These are phyloP conservation scores for Tritrichomonas foetus DNA, from an alignment of 208 protist species.

Conservation along the genomic window DNA sequence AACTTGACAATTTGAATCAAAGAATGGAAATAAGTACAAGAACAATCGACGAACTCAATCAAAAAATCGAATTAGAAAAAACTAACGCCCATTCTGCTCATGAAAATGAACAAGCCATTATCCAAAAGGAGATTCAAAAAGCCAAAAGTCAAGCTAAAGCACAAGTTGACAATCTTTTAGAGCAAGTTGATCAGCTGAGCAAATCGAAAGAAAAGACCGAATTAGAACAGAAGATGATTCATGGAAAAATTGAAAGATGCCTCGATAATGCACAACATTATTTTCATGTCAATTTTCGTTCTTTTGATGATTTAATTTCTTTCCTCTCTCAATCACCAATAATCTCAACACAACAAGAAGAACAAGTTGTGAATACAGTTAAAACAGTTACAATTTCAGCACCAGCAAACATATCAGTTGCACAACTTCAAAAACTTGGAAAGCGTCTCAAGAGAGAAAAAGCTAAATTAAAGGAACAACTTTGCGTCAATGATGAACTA, in stretches of 20 bases:
- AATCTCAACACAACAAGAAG: neutral
- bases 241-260: neutral
- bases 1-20: neutral
- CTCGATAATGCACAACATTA: neutral
- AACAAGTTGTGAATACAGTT: too few relatives aligned
- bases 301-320: neutral
- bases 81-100: too few relatives aligned
- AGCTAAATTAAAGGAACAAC: too few relatives aligned
- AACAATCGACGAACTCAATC: neutral
- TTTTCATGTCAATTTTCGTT: neutral
- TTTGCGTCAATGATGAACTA: too few relatives aligned
- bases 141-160: neutral
- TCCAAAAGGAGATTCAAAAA: conserved; percentile 24
- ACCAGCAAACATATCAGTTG: too few relatives aligned
- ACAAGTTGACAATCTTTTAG: neutral
- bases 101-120: neutral
- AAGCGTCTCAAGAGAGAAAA: too few relatives aligned
- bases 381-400: too few relatives aligned
- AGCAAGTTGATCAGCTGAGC: neutral
- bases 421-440: too few relatives aligned
- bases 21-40: neutral
- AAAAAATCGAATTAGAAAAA: neutral
- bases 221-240: neutral
- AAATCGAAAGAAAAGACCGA: neutral
- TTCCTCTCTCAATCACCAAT: neutral